These are phyloP conservation scores for Cadophora gregata DNA, from an alignment of 2,329 filamentous ascomycete genomes.

Conservation along the genomic window DNA sequence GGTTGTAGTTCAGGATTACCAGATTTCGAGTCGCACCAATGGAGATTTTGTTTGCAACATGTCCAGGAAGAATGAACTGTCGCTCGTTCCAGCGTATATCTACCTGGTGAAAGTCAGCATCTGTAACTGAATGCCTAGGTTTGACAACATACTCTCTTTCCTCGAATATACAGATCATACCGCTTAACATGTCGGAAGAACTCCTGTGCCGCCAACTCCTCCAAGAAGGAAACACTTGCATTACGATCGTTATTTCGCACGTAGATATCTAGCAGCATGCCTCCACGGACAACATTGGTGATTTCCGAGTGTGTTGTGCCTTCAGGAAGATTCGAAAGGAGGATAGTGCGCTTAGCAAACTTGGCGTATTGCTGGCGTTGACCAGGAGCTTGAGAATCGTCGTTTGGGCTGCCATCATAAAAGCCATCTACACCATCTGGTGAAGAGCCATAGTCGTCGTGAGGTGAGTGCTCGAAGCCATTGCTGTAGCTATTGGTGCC, in stretches of 20 bases:
- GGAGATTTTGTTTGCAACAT: slow-evolving; percentile 68
- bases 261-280: slow-evolving; percentile 72
- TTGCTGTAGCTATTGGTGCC: slow-evolving; percentile 30
- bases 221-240: slow-evolving; percentile 73
- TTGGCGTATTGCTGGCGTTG: slow-evolving; percentile 39
- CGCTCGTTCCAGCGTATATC: slow-evolving; percentile 72
- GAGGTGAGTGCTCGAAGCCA: slow-evolving; percentile 32
- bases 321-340: slow-evolving; percentile 66
- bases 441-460: slow-evolving; percentile 35
- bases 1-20: slow-evolving; percentile 65
- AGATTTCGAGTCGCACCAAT: slow-evolving; percentile 76
- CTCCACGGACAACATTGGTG: slow-evolving; percentile 69
- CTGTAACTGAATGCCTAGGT: neutral
- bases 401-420: slow-evolving; percentile 36
- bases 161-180: slow-evolving; percentile 71
- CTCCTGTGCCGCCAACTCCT: slow-evolving; percentile 63
- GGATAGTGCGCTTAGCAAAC: slow-evolving; percentile 60
- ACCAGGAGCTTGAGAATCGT: slow-evolving; percentile 32
- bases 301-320: slow-evolving; percentile 70
- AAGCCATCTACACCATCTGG: slow-evolving; percentile 32
- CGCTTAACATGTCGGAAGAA: slow-evolving; percentile 70
- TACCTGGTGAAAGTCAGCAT: slow-evolving; percentile 55
- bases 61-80: slow-evolving; percentile 68
- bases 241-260: slow-evolving; percentile 63
- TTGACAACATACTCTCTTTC: slow-evolving; percentile 63